A percentile compares a stretch with the other conserved stretches of the same genome.
Conservation (phyloP, 2,329 filamentous ascomycete species). For the Knufia fluminis region DNA sequence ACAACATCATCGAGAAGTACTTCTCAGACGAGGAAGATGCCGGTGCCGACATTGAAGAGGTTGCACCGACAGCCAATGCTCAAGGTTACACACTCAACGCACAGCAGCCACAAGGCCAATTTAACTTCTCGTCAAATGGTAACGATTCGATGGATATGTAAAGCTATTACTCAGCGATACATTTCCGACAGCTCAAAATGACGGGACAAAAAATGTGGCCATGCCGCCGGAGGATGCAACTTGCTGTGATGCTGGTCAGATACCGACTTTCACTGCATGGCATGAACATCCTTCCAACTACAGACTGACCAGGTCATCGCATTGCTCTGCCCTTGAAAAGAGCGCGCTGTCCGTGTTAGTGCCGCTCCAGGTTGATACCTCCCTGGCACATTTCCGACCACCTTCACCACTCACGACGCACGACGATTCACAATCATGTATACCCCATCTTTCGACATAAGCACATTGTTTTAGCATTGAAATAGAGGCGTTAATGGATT, state of each 20-base stretch:
- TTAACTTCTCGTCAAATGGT: constrained; percentile 81
- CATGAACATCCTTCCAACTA: too few species aligned
- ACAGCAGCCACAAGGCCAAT: constrained; percentile 66
- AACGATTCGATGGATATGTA: constrained; percentile 68
- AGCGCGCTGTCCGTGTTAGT: too few species aligned
- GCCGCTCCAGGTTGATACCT: too few species aligned
- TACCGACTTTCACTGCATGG: too few species aligned
- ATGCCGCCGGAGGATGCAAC: too few species aligned
- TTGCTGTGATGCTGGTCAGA: too few species aligned
- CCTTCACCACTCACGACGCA: constrained; percentile 30
- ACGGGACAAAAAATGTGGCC: too few species aligned
- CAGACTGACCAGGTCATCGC: too few species aligned
- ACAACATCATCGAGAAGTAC: constrained; percentile 99
- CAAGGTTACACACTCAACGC: constrained; percentile 61
- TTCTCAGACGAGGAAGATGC: constrained; percentile 96
- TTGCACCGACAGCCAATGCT: constrained; percentile 62
- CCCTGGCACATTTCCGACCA: constrained; percentile 4
- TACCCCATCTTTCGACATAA: constrained; percentile 23
- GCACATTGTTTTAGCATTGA: constrained; percentile 9
- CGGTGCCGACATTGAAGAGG: constrained; percentile 67
- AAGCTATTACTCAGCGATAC: constrained; percentile 24
- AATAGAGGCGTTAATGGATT: constrained; percentile 9
- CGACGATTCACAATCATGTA: constrained; percentile 42
- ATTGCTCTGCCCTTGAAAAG: too few species aligned
- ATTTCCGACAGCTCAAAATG: too few species aligned